phyloP scores from a whole-genome alignment of 2,329 filamentous ascomycete species.

The Salinomyces thailandicus region DNA sequence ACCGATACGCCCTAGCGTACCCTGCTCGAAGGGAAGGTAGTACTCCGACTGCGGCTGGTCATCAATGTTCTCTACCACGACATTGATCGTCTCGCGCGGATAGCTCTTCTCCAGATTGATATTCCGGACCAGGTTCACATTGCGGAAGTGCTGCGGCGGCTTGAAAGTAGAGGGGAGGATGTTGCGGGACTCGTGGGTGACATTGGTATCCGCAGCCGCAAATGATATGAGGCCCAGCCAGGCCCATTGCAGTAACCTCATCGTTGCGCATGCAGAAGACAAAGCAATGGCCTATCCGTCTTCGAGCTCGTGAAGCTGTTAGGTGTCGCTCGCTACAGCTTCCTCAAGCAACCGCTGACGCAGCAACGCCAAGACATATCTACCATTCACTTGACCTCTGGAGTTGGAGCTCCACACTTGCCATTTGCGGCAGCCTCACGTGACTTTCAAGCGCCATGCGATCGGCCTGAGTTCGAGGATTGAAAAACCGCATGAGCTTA shows the following conservation, averaged over 20 bases:
- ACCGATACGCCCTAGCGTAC: slow-evolving; percentile 66
- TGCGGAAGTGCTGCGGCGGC: slow-evolving; percentile 86
- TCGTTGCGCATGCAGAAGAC: slow-evolving; percentile 9
- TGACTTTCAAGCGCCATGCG: too few species aligned
- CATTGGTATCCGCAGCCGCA: slow-evolving; percentile 48
- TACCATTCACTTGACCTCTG: too few species aligned
- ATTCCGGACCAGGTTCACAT: slow-evolving; percentile 79
- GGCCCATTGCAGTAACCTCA: slow-evolving; percentile 24
- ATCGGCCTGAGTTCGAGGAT: too few species aligned
- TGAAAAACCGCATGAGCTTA: too few species aligned
- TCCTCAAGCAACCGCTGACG: too few species aligned
- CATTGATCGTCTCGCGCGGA: slow-evolving; percentile 79
- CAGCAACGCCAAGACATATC: too few species aligned
- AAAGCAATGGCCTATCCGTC: neutral
- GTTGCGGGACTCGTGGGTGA: slow-evolving; percentile 43
- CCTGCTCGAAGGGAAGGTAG: slow-evolving; percentile 74
- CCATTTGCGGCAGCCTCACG: too few species aligned
- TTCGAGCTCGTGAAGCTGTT: neutral
- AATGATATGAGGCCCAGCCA: slow-evolving; percentile 42
- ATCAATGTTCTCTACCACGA: slow-evolving; percentile 84
- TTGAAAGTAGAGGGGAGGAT: slow-evolving; percentile 52
- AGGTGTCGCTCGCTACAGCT: neutral
- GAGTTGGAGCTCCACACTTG: too few species aligned
- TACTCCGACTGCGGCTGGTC: slow-evolving; percentile 75
- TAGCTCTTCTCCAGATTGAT: slow-evolving; percentile 92